Percentiles rank a stretch among this genome's conserved stretches.
phyloP scores from a whole-genome alignment of 179 eudicot species.

The Beta corolliflora region DNA sequence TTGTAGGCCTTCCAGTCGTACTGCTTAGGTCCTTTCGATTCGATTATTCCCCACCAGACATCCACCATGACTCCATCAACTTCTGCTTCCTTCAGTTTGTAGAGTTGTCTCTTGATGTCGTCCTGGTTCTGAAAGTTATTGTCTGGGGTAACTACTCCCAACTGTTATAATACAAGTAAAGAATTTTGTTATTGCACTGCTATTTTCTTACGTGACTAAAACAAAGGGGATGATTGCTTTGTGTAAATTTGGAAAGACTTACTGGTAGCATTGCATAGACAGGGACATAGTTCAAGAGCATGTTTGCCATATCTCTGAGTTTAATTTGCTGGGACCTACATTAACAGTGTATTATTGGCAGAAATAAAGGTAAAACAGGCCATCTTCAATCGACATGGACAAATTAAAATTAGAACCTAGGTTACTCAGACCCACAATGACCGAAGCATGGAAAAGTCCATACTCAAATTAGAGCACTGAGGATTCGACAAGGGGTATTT shows the following conservation, averaged over 20 bases:
- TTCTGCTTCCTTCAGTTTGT: constrained; percentile 56
- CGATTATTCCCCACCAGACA: constrained; percentile 95
- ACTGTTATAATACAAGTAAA: constrained; percentile 32
- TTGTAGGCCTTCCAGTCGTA: constrained; percentile 78
- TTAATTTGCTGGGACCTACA: constrained; percentile 39
- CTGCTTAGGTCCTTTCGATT: constrained; percentile 67
- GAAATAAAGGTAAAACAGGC: background rate
- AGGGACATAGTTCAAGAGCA: constrained; percentile 72
- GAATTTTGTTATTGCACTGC: background rate
- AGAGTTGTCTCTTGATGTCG: constrained; percentile 49
- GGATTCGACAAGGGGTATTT: too few relatives aligned
- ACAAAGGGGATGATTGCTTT: background rate
- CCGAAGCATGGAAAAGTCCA: too few relatives aligned
- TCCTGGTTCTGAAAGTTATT: constrained; percentile 50
- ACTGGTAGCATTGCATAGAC: constrained; percentile 86
- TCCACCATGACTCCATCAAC: constrained; percentile 92
- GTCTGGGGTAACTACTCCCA: constrained; percentile 52
- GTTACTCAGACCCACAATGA: too few relatives aligned
- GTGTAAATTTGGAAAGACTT: constrained; percentile 22
- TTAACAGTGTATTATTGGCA: background rate
- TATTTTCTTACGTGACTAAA: background rate
- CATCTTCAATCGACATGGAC: too few relatives aligned
- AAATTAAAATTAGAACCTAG: too few relatives aligned
- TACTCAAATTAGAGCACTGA: too few relatives aligned
- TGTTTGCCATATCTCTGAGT: constrained; percentile 34